These are phyloP conservation scores for Zygosaccharomyces sapae DNA, from an alignment of 1,139 yeast species.

Conservation along the genomic window DNA sequence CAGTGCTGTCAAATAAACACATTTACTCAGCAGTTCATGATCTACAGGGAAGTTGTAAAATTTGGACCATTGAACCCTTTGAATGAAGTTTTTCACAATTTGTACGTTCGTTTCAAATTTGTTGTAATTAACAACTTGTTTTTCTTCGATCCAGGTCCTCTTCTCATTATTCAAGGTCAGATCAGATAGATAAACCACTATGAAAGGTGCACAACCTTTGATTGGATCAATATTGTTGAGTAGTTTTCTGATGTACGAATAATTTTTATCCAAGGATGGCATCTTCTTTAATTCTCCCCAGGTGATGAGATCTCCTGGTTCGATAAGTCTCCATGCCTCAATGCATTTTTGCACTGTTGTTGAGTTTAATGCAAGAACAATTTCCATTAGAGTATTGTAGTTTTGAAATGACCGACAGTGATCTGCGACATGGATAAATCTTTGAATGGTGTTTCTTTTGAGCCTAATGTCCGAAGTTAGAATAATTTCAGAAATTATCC, in stretches of 20 bases:
- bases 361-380: slow-evolving; percentile 77
- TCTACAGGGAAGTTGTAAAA: slow-evolving; percentile 51
- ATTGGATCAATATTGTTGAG: slow-evolving; percentile 62
- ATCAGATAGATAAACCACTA: slow-evolving; percentile 81
- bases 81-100: slow-evolving; percentile 73
- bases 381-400: slow-evolving; percentile 81
- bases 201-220: slow-evolving; percentile 83
- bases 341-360: slow-evolving; percentile 57
- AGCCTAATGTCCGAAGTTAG: slow-evolving; percentile 58
- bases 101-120: slow-evolving; percentile 74
- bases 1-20: slow-evolving; percentile 74
- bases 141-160: slow-evolving; percentile 36
- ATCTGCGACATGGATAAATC: slow-evolving; percentile 83
- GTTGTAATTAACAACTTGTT: slow-evolving; percentile 63
- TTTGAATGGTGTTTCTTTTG: slow-evolving; percentile 62
- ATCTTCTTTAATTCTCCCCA: slow-evolving; percentile 62
- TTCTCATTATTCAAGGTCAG: slow-evolving; percentile 76
- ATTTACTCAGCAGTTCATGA: slow-evolving; percentile 68
- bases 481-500: slow-evolving; percentile 86
- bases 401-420: slow-evolving; percentile 70
- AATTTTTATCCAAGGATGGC: slow-evolving; percentile 65
- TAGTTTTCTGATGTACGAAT: slow-evolving; percentile 58
- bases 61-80: slow-evolving; percentile 80
- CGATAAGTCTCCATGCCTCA: slow-evolving; percentile 70
- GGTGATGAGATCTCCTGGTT: slow-evolving; percentile 53